Evolutionary conservation across 2,329 filamentous ascomycete species (phyloP), one percentile per base, ranked within the genome.

Genomic region (Fusarium anthophilum): DNA sequence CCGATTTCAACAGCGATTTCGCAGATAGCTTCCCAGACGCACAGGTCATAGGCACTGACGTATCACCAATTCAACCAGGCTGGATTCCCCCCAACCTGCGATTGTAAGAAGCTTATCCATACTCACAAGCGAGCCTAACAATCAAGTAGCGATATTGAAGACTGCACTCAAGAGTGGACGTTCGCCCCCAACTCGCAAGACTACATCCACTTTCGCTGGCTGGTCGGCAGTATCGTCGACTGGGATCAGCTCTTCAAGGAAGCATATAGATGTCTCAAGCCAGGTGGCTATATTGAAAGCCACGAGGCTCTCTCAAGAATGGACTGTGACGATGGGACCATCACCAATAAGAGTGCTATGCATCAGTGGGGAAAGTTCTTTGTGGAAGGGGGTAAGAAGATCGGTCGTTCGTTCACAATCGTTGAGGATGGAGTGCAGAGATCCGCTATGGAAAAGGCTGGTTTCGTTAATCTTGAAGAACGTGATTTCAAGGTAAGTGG

Each of bases 361-460:
- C 44, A 60, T 8, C 73, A 76, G 9, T 76, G 73, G 73, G 72
- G 70, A 5, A 75, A 76, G 44, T 69, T 75, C 48, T 75, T 76
- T 5, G 53, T 75, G 0, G 66, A 76, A 2, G 73, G 73, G 0
- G 67, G 72, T 0, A 71, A 71, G 58, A 73, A 68, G 41, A 68
- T 73, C 2, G 73, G 70, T 0, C 61, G 69, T 3, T 73, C 72
- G 4, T 76, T 75, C 0, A 76, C 73, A 0, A 48, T 76, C 3
- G 63, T 76, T 0, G 69, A 71, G 1, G 73, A 75, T 8, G 72
- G 45, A 5, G 32, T 71, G 1, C 73, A 76, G 24, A 71, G 15
- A 15, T 66, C 45, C 11, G 41, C 39, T 2, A 75, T 76, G 39
- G 63, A 75, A 22, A 66, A 63, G 5, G 72, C 63, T 2, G 70